Evolutionary conservation across 805 yeast species (phyloP), one percentile per base, ranked within the genome.

Genomic region (Nakazawaea ishiwadae): DNA sequence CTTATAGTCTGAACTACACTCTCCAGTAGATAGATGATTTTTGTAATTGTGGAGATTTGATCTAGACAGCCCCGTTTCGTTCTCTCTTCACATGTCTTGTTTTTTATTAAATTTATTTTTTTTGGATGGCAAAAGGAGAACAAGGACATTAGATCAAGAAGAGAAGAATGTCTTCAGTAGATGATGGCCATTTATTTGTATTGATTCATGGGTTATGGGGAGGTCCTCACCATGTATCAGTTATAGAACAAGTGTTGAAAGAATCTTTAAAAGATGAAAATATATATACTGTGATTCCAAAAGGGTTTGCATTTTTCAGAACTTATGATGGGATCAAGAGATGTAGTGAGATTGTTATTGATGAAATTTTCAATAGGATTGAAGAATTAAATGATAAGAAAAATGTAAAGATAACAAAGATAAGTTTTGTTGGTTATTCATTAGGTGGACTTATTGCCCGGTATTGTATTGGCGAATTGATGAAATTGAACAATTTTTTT

Each of bases 241-340:
- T 75, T 10, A 52, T 79, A 27, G 71, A 67, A 37, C 65, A 66
- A 10, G 58, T 68, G 10, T 56, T 82, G 30, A 56, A 58, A 12
- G 58, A 63, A 7, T 51, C 56, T 1, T 44, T 72, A n/a, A 48
- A 54, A 32, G 71, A 75, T 53, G 79, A 59, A 44, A 60, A 55
- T 33, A 48, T 62, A 2, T 68, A 56, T 60, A 71, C 61, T 35
- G 68, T 73, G 46, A 65, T 66, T 52, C 90, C 81, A 10, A 73
- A 56, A 12, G 68, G 81, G 1, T 87, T 84, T 48, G 70, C 83
- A 0, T 80, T 84, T 26, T 76, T 82, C 52, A 76, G 79, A 52
- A 86, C 96, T 0, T 85, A 86, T 53, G 96, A 90, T 55, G 98
- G 98, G 3, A 69, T 88, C 16, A 80, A 78, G 49, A 71, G 81